Conservation (phyloP, 192 early-diverging fungal genomes). For the Helicostylum pulchrum region DNA sequence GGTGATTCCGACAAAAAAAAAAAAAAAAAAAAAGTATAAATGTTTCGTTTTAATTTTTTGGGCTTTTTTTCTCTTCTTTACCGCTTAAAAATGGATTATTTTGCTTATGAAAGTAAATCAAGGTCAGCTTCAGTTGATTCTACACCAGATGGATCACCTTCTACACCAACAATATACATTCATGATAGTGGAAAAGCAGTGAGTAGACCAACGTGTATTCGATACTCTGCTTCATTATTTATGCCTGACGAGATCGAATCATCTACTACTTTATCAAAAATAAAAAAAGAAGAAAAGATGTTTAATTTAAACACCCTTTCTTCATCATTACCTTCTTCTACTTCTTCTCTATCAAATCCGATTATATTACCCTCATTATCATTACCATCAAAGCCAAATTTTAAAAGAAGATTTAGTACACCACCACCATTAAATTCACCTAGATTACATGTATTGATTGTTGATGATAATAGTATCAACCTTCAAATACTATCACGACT, state of each 20-base stretch:
- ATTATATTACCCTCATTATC: constrained; percentile 3
- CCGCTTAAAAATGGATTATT: constrained; percentile 19
- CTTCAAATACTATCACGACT: constrained; percentile 55
- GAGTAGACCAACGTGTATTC: not conserved
- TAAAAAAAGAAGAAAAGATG: too few relatives aligned
- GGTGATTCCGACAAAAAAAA: not conserved
- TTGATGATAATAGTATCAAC: constrained; percentile 70
- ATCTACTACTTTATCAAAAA: not conserved
- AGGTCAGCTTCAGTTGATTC: not conserved
- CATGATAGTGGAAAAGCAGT: constrained; percentile 7
- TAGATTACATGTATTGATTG: constrained; percentile 43
- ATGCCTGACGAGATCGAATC: not conserved
- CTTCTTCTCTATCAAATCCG: not conserved
- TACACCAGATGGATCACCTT: constrained; percentile 11
- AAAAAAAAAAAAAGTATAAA: not conserved
- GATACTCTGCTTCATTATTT: constrained; percentile 7
- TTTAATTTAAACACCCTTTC: constrained; percentile 3
- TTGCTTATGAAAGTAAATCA: constrained; percentile 15
- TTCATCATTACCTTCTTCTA: constrained; percentile 13
- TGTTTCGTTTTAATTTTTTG: not conserved
- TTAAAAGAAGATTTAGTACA: constrained; percentile 10
- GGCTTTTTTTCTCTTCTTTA: constrained; percentile 7
- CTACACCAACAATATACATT: constrained; percentile 11
- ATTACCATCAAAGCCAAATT: constrained; percentile 5
- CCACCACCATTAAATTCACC: not conserved